Evolutionary conservation across 805 yeast species (phyloP).

Genomic region (Hemisphaericaspora nanyangensis): DNA sequence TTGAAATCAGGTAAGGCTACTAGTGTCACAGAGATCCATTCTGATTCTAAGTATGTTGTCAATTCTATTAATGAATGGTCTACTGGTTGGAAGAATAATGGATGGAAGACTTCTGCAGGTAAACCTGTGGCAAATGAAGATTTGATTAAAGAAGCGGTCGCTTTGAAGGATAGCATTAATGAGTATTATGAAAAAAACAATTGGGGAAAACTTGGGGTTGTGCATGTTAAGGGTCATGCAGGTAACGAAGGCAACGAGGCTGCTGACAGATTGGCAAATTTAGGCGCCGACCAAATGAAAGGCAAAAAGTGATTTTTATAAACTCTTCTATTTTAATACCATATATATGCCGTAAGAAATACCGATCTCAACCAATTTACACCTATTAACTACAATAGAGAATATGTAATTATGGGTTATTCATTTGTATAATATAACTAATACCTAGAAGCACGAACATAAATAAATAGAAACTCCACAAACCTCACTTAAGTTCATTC

Average conservation of each 20-base stretch:
- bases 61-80: conserved; percentile 58
- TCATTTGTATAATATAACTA: too few species aligned
- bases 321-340: too few species aligned
- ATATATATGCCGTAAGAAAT: too few species aligned
- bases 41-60: conserved; percentile 72
- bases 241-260: conserved; percentile 68
- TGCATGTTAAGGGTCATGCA: conserved; percentile 70
- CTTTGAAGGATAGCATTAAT: conserved; percentile 31
- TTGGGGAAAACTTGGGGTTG: conserved; percentile 41
- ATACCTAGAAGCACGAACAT: too few species aligned
- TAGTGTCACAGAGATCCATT: conserved; percentile 41
- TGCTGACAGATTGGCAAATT: conserved; percentile 73
- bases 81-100: conserved; percentile 51
- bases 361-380: too few species aligned
- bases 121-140: conserved; percentile 49
- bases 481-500: conserved; percentile 15
- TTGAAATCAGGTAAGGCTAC: conserved; percentile 17
- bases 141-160: conserved; percentile 35
- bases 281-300: conserved; percentile 46
- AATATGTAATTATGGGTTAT: too few species aligned
- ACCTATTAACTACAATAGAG: too few species aligned
- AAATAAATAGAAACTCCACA: too few species aligned
- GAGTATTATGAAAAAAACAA: conserved; percentile 27
- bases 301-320: too few species aligned
- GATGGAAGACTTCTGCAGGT: conserved; percentile 48